Percentiles rank a stretch among this genome's conserved stretches.
Evolutionary conservation across 192 early-diverging fungal species (phyloP).

Genomic region (Gamsiella multidivaricata): DNA sequence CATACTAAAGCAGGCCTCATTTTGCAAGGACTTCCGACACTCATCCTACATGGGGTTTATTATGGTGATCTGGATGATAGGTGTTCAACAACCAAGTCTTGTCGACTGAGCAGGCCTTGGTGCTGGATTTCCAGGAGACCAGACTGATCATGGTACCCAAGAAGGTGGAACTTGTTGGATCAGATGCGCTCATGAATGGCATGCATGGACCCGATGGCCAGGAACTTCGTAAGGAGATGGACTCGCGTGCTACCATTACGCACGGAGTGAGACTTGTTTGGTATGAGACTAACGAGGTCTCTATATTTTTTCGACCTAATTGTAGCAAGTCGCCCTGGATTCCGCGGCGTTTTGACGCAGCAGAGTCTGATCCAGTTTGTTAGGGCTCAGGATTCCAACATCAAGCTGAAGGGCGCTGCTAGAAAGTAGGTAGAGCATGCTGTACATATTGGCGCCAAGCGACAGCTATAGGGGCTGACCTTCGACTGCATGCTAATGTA

Average conservation of each 20-base stretch:
- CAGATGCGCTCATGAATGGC: slow-evolving; percentile 62
- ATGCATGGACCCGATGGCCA: slow-evolving; percentile 33
- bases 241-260: too few species aligned
- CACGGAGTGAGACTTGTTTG: too few species aligned
- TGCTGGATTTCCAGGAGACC: slow-evolving; percentile 86
- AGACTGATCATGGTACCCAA: slow-evolving; percentile 62
- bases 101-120: slow-evolving; percentile 75
- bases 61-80: too few species aligned
- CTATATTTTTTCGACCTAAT: neutral
- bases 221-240: slow-evolving; percentile 32
- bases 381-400: slow-evolving; percentile 76
- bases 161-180: slow-evolving; percentile 65
- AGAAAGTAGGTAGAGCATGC: slow-evolving; percentile 55
- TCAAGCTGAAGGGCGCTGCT: slow-evolving; percentile 76
- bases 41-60: neutral
- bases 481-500: neutral
- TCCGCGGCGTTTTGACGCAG: slow-evolving; percentile 79
- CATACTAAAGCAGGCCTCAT: neutral
- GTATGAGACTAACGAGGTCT: too few species aligned
- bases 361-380: slow-evolving; percentile 77
- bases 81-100: slow-evolving; percentile 87
- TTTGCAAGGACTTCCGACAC: neutral
- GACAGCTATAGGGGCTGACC: neutral
- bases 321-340: slow-evolving; percentile 12
- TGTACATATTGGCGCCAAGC: neutral